Evolutionary conservation across 2,329 filamentous ascomycete species (phyloP).

Genomic region (Aspergillus clavatus): DNA sequence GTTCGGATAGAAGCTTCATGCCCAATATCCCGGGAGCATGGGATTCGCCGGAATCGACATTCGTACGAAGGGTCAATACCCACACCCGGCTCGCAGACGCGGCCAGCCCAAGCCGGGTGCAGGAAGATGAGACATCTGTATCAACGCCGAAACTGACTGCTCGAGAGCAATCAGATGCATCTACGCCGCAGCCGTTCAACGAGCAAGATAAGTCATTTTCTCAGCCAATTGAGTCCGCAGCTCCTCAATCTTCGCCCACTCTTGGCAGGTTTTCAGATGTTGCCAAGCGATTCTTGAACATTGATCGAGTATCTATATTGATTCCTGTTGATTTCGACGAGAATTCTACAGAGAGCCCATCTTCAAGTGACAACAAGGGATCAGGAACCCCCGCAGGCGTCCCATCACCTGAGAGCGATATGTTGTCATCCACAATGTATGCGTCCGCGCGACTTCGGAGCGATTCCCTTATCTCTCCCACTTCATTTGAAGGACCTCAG

Average conservation of each 20-base stretch:
- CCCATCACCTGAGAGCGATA: slow-evolving; percentile 19
- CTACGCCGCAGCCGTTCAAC: slow-evolving; percentile 8
- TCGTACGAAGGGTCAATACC: slow-evolving; percentile 4
- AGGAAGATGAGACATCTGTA: slow-evolving; percentile 13
- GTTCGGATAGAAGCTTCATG: slow-evolving; percentile 25
- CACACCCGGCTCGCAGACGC: slow-evolving; percentile 2
- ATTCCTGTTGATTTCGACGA: slow-evolving; percentile 22
- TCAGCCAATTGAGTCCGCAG: slow-evolving; percentile 13
- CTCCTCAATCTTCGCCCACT: slow-evolving; percentile 12
- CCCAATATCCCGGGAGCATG: slow-evolving; percentile 42
- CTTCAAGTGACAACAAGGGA: slow-evolving; percentile 16
- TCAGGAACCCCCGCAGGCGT: slow-evolving; percentile 19
- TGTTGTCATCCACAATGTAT: slow-evolving; percentile 21
- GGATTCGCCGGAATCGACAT: slow-evolving; percentile 27
- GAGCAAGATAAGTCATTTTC: slow-evolving; percentile 8
- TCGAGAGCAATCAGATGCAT: slow-evolving; percentile 13
- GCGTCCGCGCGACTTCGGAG: slow-evolving; percentile 18
- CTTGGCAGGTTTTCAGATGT: slow-evolving; percentile 25
- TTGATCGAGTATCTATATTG: slow-evolving; percentile 35
- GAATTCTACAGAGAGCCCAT: slow-evolving; percentile 6
- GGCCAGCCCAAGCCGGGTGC: background rate
- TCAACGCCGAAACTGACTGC: slow-evolving; percentile 30
- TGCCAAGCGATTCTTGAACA: slow-evolving; percentile 31
- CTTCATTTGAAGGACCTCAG: slow-evolving; percentile 9
- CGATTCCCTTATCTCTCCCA: slow-evolving; percentile 14